Base-by-base conservation (phyloP, 257 asterid genomes). In the Solanum gandarillasii region DNA sequence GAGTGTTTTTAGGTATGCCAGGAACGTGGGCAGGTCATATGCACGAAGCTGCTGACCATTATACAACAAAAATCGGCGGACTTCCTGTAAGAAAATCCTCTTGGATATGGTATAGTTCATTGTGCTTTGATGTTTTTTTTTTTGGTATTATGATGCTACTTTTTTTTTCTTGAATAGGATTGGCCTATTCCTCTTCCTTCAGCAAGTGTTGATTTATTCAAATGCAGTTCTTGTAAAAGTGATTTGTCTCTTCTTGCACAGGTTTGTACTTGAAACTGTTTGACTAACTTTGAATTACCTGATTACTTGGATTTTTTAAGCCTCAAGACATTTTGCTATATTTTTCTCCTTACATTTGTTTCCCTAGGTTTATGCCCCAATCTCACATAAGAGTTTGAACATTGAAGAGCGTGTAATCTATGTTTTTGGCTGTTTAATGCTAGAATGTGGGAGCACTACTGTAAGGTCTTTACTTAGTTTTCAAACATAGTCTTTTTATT, bases 41-140 rank as follows among this genome's bases (percentile, higher is more conserved):
- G 65, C 88, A 89, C 65, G 98, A 97, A 92, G 93, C 91, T 87
- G 96, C 98, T 88, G 99, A 97, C 90, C 94, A 94, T 83, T 95
- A 95, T 87, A 94, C 98, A 11, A 92, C 95, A 38, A 97, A 97
- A 93, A 91, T 97, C 9, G 99, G 99, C 85, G 99, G 99, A 74
- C 65, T 93, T 88, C 96, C 98, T 52, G 99, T 97, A 92, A 88
- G 96, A 35, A 67, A 23, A 34, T 86, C 9, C 48, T 76, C 41
- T 41, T 65, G 20, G 83, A 71, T 71, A 86, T 7, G 25, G 13
- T 35, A 25, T 70, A 12, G n/a, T 58, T 58, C 34, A 70, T 82
- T 87, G 12, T 11, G 10, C 8, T 31, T 68, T 68, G 55, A 35
- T 8, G 20, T 10, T 65, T 36, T 86, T 25, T 72, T 41, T 86